phyloP scores from a whole-genome alignment of 1,284 basidiomycete species.

The Sporisorium iseilematis-ciliati region DNA sequence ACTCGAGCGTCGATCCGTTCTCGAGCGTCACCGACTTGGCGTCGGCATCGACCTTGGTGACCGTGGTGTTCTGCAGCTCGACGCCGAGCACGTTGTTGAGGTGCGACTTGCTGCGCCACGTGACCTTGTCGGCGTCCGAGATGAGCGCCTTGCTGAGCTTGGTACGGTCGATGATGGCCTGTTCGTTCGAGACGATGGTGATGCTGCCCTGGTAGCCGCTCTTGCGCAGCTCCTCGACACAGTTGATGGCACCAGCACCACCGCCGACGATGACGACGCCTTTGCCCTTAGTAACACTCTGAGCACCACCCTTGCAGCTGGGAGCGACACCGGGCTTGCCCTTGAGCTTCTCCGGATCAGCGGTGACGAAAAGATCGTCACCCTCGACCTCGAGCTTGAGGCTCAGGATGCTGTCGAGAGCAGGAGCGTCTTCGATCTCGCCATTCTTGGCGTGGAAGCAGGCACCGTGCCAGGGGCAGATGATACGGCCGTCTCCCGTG shows the following conservation, averaged over 20 bases:
- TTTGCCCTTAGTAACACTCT: conserved; percentile 71
- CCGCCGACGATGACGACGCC: conserved; percentile 88
- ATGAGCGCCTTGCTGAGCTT: conserved; percentile 90
- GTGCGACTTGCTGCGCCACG: conserved; percentile 80
- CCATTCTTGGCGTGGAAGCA: conserved; percentile 81
- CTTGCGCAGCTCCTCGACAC: conserved; percentile 87
- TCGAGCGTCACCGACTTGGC: conserved; percentile 68
- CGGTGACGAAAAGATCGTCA: conserved; percentile 84
- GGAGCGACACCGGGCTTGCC: conserved; percentile 60
- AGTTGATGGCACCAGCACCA: conserved; percentile 83
- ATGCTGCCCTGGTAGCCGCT: conserved; percentile 83
- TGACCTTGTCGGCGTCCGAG: conserved; percentile 81
- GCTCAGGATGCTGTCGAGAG: conserved; percentile 83
- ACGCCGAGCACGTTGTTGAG: conserved; percentile 85
- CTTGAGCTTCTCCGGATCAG: conserved; percentile 77
- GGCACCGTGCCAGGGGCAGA: conserved; percentile 90
- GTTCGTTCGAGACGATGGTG: conserved; percentile 83
- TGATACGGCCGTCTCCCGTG: conserved; percentile 81
- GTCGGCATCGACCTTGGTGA: conserved; percentile 51
- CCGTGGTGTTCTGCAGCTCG: conserved; percentile 76
- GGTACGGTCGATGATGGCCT: conserved; percentile 87
- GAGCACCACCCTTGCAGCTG: conserved; percentile 61
- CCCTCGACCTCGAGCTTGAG: conserved; percentile 79
- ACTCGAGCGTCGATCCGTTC: conserved; percentile 65
- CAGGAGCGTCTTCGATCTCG: conserved; percentile 86